Evolutionary conservation across 176 grass and related monocot species (phyloP).

Genomic region (Avena insularis): DNA sequence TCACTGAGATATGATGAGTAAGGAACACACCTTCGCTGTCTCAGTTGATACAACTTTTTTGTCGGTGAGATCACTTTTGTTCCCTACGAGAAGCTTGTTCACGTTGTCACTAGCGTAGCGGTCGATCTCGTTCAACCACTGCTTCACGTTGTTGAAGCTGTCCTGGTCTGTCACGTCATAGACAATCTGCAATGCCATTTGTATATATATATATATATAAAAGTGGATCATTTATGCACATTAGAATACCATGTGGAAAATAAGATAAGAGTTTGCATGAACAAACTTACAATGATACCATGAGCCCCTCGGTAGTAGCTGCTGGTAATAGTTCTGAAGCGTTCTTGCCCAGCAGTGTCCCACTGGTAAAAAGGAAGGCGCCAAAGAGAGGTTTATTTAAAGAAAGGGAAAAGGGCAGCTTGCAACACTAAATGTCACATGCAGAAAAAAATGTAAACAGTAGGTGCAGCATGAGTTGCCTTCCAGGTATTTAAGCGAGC

Average conservation of each 20-base stretch:
- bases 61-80: too few relatives aligned
- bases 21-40: too few relatives aligned
- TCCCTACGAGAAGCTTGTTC: too few relatives aligned
- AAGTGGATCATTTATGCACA: not conserved
- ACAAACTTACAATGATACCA: conserved; percentile 76
- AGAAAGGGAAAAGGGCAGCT: not conserved
- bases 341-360: conserved; percentile 94
- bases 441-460: not conserved
- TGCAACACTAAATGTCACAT: not conserved
- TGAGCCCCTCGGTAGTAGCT: conserved; percentile 96
- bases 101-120: too few relatives aligned
- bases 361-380: conserved; percentile 44
- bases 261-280: not conserved
- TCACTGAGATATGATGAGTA: too few relatives aligned
- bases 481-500: not conserved
- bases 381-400: not conserved
- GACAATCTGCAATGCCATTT: too few relatives aligned
- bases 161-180: too few relatives aligned
- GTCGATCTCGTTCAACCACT: too few relatives aligned
- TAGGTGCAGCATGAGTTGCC: not conserved
- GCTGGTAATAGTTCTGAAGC: conserved; percentile 92
- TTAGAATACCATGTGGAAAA: not conserved
- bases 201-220: too few relatives aligned
- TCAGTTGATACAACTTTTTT: too few relatives aligned
- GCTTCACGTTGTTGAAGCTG: too few relatives aligned